Base-by-base conservation (phyloP, 2,329 filamentous ascomycete genomes). In the Mycosphaerelloides madeirae region DNA sequence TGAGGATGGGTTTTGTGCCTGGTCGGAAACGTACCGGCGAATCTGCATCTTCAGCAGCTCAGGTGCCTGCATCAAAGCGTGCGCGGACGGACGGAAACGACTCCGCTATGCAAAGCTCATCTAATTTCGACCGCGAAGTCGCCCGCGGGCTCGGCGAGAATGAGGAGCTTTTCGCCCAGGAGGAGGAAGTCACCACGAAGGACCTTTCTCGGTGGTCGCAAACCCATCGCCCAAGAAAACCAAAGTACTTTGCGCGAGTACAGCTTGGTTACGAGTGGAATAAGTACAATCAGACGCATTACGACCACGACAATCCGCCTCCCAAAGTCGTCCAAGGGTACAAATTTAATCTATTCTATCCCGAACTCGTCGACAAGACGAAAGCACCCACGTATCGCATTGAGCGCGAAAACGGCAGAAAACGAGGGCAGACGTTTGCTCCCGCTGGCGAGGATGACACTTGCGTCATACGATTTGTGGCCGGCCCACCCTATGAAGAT, bases 211-310 rank as follows among this genome's bases (percentile, higher is more conserved):
- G 83, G 53, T 95, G 89, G 89, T 83, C 84, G 5, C 81, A 82
- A 62, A 89, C 91, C 67, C 85, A 95, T 66, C 80, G 85, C 31
- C 89, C 91, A 6, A 80, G 93, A 52, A 98, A 97, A 68, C 93
- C 93, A 11, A 81, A 85, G 48, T 97, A 96, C 70, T 98, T 98
- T 77, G 97, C 97, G 64, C 84, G 93, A 31, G 90, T 97, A 36
- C 90, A 95, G 67, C 96, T 96, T 87, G 93, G 93, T 41, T 98
- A 97, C 67, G 93, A 98, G 67, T 98, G 93, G 93, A 98, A 98
- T 75, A 98, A 98, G 69, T 98, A 98, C 77, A 98, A 98, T 63
- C 93, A 98, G 70, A 98, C 93, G 11, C 93, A 98, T 69, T 98
- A 98, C 70, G 93, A 97, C 66, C 88, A 96, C 66, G 91, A 97